Evolutionary conservation across 1,284 basidiomycete species (phyloP).

Genomic region (Dichomitus squalens): DNA sequence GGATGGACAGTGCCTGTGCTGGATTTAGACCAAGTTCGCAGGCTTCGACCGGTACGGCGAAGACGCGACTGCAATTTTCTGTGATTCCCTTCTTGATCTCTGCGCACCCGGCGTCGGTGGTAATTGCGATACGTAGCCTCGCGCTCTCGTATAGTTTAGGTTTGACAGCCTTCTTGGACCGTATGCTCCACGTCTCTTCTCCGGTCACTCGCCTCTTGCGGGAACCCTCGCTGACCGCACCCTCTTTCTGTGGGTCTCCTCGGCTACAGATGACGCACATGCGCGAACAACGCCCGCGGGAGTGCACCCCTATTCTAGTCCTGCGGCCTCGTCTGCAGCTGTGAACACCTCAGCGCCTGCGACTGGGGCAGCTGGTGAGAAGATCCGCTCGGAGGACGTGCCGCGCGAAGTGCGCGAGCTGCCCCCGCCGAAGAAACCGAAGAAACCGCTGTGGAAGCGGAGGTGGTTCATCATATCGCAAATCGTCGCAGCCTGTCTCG

Average conservation of each 20-base stretch:
- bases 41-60: too few relatives aligned
- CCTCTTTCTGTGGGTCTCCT: background rate
- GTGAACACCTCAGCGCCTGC: background rate
- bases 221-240: conserved; percentile 6
- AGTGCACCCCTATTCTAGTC: conserved; percentile 17
- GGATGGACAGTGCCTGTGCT: too few relatives aligned
- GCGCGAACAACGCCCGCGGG: conserved; percentile 15
- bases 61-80: too few relatives aligned
- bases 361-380: background rate
- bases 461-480: conserved; percentile 49
- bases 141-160: too few relatives aligned
- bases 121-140: too few relatives aligned
- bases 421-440: conserved; percentile 8
- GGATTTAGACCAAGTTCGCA: too few relatives aligned
- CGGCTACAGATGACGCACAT: conserved; percentile 9
- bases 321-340: conserved; percentile 12
- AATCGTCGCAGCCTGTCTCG: conserved; percentile 42
- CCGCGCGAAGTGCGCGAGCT: conserved; percentile 7
- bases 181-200: background rate
- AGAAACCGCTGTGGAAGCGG: conserved; percentile 39
- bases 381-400: conserved; percentile 17
- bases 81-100: too few relatives aligned
- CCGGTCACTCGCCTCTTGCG: background rate
- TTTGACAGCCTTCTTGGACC: too few relatives aligned
- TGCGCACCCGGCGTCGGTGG: too few relatives aligned